Percentiles rank a stretch among this genome's conserved stretches.
Conservation (phyloP, 257 asterid genomes). For the Nemophila menziesii region DNA sequence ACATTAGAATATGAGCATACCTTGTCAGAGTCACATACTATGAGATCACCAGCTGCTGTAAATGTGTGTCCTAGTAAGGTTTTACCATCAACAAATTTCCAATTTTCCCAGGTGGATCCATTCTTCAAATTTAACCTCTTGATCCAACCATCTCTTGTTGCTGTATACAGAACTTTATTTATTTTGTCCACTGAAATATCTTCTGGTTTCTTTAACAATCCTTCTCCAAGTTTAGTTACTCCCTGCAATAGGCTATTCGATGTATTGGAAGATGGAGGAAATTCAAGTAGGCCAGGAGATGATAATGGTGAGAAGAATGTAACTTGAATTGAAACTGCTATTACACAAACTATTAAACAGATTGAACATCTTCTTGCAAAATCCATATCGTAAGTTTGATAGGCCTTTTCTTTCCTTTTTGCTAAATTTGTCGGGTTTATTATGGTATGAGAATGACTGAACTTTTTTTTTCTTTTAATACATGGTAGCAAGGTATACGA, state of each 20-base stretch:
- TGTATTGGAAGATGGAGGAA: constrained; percentile 23
- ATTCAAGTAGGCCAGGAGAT: constrained; percentile 25
- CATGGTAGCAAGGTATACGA: too few relatives aligned
- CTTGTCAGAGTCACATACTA: constrained; percentile 39
- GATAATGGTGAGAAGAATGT: constrained; percentile 28
- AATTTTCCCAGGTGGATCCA: constrained; percentile 53
- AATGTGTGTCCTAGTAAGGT: constrained; percentile 31
- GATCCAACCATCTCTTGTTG: constrained; percentile 61
- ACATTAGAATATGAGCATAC: constrained; percentile 13
- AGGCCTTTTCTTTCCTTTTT: too few relatives aligned
- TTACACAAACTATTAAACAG: constrained; percentile 19
- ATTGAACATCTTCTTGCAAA: constrained; percentile 9
- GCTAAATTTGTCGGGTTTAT: too few relatives aligned
- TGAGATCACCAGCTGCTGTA: constrained; percentile 34
- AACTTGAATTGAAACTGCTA: constrained; percentile 29
- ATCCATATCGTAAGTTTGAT: too few relatives aligned
- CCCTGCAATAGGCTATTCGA: constrained; percentile 46
- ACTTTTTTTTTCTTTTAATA: too few relatives aligned
- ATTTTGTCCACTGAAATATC: constrained; percentile 34
- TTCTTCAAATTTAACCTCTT: constrained; percentile 37
- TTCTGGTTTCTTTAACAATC: constrained; percentile 42
- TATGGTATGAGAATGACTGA: too few relatives aligned
- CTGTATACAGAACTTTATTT: constrained; percentile 38
- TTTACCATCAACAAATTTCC: constrained; percentile 23
- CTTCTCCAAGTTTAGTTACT: constrained; percentile 56